Percentiles rank a stretch among this genome's conserved stretches.
phyloP scores from a whole-genome alignment of 2,329 filamentous ascomycete genomes.

The Trichoderma lentiforme region DNA sequence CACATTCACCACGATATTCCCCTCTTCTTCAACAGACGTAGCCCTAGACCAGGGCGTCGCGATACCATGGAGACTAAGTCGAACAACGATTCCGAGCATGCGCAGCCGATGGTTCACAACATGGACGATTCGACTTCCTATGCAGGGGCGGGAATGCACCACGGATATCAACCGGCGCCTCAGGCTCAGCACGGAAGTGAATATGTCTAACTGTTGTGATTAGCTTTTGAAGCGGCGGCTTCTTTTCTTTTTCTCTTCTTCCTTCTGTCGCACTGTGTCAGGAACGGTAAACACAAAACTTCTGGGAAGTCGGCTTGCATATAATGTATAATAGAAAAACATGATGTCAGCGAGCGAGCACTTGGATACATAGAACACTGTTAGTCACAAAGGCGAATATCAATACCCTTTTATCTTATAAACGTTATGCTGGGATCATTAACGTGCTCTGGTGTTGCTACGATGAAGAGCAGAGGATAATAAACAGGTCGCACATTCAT shows the following conservation, averaged over 20 bases:
- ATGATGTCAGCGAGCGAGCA: neutral
- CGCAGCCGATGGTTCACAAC: slow-evolving; percentile 1
- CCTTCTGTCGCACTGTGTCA: neutral
- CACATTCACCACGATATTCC: slow-evolving; percentile 27
- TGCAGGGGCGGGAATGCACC: neutral
- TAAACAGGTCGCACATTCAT: neutral
- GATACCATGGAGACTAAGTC: neutral
- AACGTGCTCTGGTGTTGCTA: neutral
- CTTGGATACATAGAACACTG: neutral
- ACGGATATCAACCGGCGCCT: neutral
- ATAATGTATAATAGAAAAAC: neutral
- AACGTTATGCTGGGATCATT: neutral
- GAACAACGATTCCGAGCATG: neutral
- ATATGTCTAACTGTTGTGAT: neutral
- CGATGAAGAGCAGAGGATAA: neutral
- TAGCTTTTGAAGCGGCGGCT: too few relatives aligned
- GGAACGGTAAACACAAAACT: neutral
- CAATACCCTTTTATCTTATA: neutral
- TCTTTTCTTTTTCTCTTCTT: neutral
- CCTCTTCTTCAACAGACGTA: slow-evolving; percentile 11
- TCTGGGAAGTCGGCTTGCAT: neutral
- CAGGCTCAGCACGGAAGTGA: neutral
- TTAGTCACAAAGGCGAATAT: neutral
- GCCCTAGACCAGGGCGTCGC: neutral
- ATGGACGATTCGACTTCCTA: neutral